Evolutionary conservation across 305 asterid genomes (phyloP).

Genomic region (Andrographis paniculata): DNA sequence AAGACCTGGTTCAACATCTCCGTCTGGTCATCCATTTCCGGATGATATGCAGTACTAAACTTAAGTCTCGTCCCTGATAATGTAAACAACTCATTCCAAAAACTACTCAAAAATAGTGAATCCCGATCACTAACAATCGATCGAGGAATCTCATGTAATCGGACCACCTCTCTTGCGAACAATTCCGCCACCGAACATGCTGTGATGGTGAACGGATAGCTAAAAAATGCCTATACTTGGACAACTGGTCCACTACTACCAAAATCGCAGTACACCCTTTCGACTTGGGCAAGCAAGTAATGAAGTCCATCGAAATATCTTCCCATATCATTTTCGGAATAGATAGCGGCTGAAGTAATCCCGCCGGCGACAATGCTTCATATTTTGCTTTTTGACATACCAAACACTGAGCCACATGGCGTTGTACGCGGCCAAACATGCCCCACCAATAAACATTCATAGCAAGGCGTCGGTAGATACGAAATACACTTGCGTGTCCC

Average conservation of each 20-base stretch:
- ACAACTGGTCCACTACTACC: background rate
- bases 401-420: background rate
- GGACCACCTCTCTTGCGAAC: background rate
- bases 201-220: background rate
- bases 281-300: background rate
- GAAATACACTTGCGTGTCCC: constrained; percentile 1
- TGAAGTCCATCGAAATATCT: constrained; percentile 1
- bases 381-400: constrained; percentile 1
- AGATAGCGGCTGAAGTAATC: background rate
- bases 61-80: background rate
- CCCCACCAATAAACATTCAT: background rate
- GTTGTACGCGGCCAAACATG: background rate
- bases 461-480: background rate
- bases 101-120: background rate
- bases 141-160: background rate
- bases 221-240: background rate
- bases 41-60: background rate
- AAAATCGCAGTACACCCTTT: background rate
- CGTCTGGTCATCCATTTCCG: background rate
- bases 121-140: background rate
- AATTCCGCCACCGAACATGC: background rate
- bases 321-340: background rate
- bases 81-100: background rate
- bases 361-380: constrained; percentile 1
- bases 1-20: background rate